These are phyloP conservation scores for Teunomyces atbi DNA, from an alignment of 805 yeast species.

Conservation along the genomic window DNA sequence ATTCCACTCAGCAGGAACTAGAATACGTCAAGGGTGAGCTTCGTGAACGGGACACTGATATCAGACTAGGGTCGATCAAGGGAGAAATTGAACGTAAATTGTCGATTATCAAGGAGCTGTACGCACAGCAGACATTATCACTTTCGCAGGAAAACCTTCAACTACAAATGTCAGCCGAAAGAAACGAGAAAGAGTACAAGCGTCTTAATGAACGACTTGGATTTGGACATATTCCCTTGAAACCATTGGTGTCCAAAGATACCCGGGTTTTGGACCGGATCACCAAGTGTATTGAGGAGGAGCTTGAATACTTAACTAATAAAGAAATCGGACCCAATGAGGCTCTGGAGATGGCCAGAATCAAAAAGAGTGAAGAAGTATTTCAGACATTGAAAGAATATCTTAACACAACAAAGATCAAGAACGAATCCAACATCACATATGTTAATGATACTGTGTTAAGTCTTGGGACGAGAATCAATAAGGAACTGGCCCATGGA, in stretches of 20 bases:
- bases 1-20: conserved; percentile 1
- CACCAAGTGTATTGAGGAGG: not conserved
- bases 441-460: conserved; percentile 10
- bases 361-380: conserved; percentile 7
- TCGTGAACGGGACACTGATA: conserved; percentile 7
- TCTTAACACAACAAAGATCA: conserved; percentile 11
- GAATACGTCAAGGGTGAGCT: conserved; percentile 10
- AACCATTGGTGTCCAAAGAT: conserved; percentile 2
- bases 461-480: conserved; percentile 8
- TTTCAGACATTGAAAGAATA: conserved; percentile 12
- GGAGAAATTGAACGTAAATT: conserved; percentile 9
- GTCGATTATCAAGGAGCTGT: conserved; percentile 8
- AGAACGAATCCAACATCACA: conserved; percentile 11
- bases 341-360: conserved; percentile 1
- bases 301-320: not conserved
- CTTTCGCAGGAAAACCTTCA: conserved; percentile 10
- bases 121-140: conserved; percentile 6
- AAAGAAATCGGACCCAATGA: not conserved
- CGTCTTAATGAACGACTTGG: conserved; percentile 7
- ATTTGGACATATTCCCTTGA: not conserved
- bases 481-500: conserved; percentile 3
- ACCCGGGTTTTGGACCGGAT: conserved; percentile 1
- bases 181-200: conserved; percentile 8
- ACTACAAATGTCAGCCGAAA: conserved; percentile 8
- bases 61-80: conserved; percentile 1